A percentile compares a stretch with the other conserved stretches of the same genome.
phyloP scores from a whole-genome alignment of 2,329 filamentous ascomycete genomes.

The Pseudocercospora cruenta region DNA sequence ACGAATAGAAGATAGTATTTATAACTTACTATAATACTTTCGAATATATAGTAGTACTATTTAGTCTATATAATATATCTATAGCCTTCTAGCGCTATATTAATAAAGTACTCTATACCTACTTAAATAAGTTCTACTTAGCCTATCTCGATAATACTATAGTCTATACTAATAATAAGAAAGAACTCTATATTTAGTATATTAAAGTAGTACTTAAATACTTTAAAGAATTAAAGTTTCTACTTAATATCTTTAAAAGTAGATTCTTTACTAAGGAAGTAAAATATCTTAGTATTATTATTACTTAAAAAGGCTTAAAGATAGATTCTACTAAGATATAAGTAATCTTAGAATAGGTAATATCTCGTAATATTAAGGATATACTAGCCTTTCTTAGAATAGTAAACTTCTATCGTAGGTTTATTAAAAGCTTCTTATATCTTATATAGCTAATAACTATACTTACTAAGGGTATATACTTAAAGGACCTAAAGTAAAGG shows the following conservation, averaged over 20 bases:
- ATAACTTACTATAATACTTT: background rate
- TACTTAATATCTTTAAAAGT: no score
- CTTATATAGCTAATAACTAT: background rate
- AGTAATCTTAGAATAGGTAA: background rate
- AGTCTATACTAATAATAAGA: background rate
- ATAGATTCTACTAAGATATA: background rate
- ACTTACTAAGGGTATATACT: background rate
- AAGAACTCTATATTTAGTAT: background rate
- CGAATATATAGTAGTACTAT: background rate
- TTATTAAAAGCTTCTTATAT: background rate
- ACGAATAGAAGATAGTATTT: background rate
- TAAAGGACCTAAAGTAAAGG: background rate
- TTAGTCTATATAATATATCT: background rate
- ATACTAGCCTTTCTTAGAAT: constrained; percentile 2
- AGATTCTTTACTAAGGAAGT: no score
- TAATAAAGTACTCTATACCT: background rate
- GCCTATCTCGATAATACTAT: background rate
- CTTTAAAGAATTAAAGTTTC: no score
- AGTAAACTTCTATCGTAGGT: background rate
- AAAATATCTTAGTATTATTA: no score
- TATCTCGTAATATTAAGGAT: background rate
- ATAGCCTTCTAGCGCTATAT: background rate
- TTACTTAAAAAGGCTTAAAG: background rate
- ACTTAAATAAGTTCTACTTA: background rate
- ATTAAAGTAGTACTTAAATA: background rate